Percentiles rank a stretch among this genome's conserved stretches.
phyloP scores from a whole-genome alignment of 192 early-diverging fungal species.

The Mortierella claussenii region DNA sequence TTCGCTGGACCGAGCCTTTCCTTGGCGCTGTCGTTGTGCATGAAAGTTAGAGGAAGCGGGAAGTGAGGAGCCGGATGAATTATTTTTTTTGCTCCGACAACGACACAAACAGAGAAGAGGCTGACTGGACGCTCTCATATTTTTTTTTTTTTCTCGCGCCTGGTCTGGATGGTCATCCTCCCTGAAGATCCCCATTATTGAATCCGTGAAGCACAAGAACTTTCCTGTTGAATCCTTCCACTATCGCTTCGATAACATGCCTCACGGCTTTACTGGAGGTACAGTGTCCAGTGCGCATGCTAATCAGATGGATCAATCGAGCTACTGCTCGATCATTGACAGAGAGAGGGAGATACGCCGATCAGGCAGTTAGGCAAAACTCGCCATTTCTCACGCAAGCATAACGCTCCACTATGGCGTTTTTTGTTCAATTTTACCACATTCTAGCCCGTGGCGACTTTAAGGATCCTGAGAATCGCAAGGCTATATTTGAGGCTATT shows the following conservation, averaged over 20 bases:
- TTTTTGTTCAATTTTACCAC: background rate
- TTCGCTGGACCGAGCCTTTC: background rate
- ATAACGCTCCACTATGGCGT: background rate
- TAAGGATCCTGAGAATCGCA: conserved; percentile 14
- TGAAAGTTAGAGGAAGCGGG: no score
- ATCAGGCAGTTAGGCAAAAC: no score
- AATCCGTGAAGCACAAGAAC: conserved; percentile 26
- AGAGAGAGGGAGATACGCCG: no score
- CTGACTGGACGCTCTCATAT: no score
- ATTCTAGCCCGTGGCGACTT: conserved; percentile 25
- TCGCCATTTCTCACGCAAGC: background rate
- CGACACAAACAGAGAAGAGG: no score
- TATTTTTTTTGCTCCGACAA: no score
- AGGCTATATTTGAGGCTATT: conserved; percentile 30
- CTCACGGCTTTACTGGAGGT: conserved; percentile 26
- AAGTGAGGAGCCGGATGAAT: no score
- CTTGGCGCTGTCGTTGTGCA: no score
- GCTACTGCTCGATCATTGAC: no score
- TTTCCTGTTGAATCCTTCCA: conserved; percentile 27
- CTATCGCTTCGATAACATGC: conserved; percentile 26
- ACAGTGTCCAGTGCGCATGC: no score
- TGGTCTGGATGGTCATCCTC: no score
- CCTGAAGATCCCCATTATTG: conserved; percentile 16
- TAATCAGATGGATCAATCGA: no score
- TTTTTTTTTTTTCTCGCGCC: background rate